Evolutionary conservation across 2,329 filamentous ascomycete species (phyloP), one percentile per base, ranked within the genome.

Genomic region (Leptographium procerum): DNA sequence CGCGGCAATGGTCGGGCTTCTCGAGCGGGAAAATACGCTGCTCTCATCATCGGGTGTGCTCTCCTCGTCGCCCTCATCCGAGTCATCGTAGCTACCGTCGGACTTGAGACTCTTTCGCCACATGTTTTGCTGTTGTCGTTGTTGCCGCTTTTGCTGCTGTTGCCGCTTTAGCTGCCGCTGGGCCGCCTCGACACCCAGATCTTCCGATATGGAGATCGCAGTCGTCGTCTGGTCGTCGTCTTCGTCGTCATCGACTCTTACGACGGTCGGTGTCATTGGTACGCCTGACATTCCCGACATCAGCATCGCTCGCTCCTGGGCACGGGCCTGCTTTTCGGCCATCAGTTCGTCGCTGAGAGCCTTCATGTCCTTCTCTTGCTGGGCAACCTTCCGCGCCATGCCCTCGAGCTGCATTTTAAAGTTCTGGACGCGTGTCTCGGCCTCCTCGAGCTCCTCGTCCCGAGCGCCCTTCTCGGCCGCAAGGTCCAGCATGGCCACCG

Each of bases 21-120:
- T 74, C 43, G 79, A 79, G 47, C 82, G 73, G 16, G 82, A 85
- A 65, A 86, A 86, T 45, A 86, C 74, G 65, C 81, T 84, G 62
- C 77, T 76, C 31, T 68, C 70, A 22, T 61, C 77, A 24, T 69
- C 73, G 60, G 79, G 79, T 24, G 71, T 66, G 58, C 72, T 75
- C 51, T 75, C 74, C 33, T 76, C 70, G 56, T 77, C 82, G 13
- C 58, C 59, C 26, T 62, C 59, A 19, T 59, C 57, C n/a, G 77
- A 81, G 57, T 80, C 78, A 58, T 74, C 74, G 62, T 74, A 76
- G 28, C 72, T 62, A 55, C 75, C 77, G 48, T 72, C 69, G 1
- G 75, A 78, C 61, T 74, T 72, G 58, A 67, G 69, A 61, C 76
- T 73, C 61, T 69, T 72, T 56, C 78, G 61, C 31, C 53, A 13